Evolutionary conservation across 768 basidiomycete genomes (phyloP), one percentile per base, ranked within the genome.

Genomic region (Suillus ampliporus): DNA sequence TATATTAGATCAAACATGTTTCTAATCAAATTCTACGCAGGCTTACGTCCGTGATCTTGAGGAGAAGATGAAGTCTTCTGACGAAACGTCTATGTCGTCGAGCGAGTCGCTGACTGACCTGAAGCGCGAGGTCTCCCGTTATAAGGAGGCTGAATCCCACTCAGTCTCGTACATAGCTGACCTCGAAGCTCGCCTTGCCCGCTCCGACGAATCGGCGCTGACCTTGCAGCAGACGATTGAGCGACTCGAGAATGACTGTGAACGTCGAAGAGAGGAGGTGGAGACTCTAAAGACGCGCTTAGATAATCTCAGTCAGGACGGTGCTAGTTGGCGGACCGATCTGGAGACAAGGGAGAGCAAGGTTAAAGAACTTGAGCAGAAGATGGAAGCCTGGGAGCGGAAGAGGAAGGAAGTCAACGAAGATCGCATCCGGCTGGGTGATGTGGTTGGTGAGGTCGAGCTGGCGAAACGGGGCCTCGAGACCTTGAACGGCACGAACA

Each of bases 11-110:
- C 44, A 31, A 37, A 35, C 35, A 31, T 58, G 28, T 62, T 64
- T 41, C 61, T 61, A 6, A n/a, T 21, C 44, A 52, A n/a, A 47
- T 40, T 15, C 15, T 11, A 52, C 65, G 34, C 71, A 97, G 94
- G 91, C 91, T 2, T 98, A 99, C 74, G 89, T 99, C 48, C 91
- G 87, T 34, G 96, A 99, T 72, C 81, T 99, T 37, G 97, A 99
- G 76, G 89, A 92, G 72, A 95, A 92, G 78, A 87, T 99, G 72
- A 94, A 91, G 78, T 77, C 83, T 5, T 92, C 89, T 71, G 89
- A 94, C 67, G 96, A 98, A 69, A 86, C 86, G 2, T 89, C 88
- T 17, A 74, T 91, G 41, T 83, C 84, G 11, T 92, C 92, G 21
- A 89, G 84, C 66, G 90, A 91, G 73, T 91, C 91, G 4, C 82